Evolutionary conservation across 257 asterid genomes (phyloP).

Genomic region (Verbascum thapsus): DNA sequence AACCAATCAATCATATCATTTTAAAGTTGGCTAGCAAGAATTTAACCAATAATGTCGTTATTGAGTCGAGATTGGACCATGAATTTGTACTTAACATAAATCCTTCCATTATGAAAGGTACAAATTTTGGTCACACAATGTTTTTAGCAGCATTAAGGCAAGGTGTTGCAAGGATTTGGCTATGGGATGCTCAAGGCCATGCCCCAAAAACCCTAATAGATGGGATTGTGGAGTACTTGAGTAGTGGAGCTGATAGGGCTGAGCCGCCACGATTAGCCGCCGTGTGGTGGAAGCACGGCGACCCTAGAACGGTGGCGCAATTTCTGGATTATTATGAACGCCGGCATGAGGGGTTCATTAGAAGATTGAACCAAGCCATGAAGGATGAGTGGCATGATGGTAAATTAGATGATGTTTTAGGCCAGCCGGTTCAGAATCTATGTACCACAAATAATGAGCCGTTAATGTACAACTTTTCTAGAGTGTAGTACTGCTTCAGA

Average conservation of each 20-base stretch:
- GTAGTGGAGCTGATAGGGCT: background rate
- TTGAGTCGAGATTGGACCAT: constrained; percentile 20
- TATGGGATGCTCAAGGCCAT: constrained; percentile 52
- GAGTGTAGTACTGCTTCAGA: constrained; percentile 29
- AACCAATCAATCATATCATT: constrained; percentile 39
- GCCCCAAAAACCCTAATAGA: constrained; percentile 45
- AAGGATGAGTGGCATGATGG: constrained; percentile 57
- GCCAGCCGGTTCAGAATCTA: constrained; percentile 37
- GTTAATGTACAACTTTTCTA: constrained; percentile 36
- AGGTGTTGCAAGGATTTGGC: constrained; percentile 59
- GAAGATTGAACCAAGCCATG: constrained; percentile 62
- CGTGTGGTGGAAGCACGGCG: constrained; percentile 40
- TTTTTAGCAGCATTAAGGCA: constrained; percentile 37
- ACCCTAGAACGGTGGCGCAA: constrained; percentile 39
- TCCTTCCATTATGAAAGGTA: constrained; percentile 41
- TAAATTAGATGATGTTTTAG: constrained; percentile 44
- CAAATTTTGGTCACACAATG: constrained; percentile 34
- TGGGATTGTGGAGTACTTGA: constrained; percentile 57
- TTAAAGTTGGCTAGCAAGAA: constrained; percentile 40
- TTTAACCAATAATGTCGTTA: constrained; percentile 26
- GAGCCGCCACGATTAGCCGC: background rate
- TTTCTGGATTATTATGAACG: constrained; percentile 48
- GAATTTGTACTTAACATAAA: constrained; percentile 43
- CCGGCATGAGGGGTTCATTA: constrained; percentile 52
- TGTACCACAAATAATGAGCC: constrained; percentile 37